Conservation (phyloP, 345 rosid genomes). For the Eucalyptus sp. region DNA sequence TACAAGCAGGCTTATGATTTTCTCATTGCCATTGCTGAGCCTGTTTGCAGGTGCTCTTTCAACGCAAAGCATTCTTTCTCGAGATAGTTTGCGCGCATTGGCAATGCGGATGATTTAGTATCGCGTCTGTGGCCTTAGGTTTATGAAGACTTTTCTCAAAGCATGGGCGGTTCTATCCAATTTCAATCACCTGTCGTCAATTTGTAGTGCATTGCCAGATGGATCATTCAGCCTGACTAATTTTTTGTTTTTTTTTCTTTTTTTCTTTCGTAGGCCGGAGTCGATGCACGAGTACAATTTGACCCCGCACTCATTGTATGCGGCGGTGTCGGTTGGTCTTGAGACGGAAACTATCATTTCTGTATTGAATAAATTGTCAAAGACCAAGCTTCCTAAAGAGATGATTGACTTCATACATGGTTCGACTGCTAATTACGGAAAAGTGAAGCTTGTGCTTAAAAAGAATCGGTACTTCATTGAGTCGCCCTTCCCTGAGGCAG, state of each 20-base stretch:
- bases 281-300: constrained; percentile 95
- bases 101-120: neutral
- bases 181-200: neutral
- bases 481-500: constrained; percentile 87
- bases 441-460: constrained; percentile 95
- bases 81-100: neutral
- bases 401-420: constrained; percentile 77
- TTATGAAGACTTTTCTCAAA: neutral
- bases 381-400: constrained; percentile 86
- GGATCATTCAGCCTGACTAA: neutral
- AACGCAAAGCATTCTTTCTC: neutral
- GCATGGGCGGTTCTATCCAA: neutral
- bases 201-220: neutral
- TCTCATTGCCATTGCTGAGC: constrained; percentile 95
- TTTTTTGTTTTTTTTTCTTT: neutral
- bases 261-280: constrained; percentile 63
- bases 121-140: neutral
- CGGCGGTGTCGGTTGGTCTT: constrained; percentile 93
- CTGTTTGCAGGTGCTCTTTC: constrained; percentile 79
- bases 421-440: constrained; percentile 94
- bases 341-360: constrained; percentile 84
- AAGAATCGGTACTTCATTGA: constrained; percentile 85
- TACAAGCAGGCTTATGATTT: constrained; percentile 97
- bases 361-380: constrained; percentile 82
- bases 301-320: constrained; percentile 92